Base-by-base conservation (phyloP, 306 rosid genomes). In the Glycine tomentella region DNA sequence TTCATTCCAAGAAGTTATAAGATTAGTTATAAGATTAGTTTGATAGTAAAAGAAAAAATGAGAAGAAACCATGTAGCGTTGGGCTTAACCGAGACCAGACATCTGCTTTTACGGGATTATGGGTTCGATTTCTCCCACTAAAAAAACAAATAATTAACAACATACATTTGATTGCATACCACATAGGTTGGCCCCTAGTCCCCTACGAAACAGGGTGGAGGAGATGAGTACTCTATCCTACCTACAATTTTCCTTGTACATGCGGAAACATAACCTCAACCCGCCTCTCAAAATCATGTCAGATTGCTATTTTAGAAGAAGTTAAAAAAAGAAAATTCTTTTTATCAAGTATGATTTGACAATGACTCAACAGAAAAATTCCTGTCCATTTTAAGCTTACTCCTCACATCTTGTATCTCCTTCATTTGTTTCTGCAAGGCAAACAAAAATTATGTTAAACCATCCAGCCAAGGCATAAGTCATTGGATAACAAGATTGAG, bases 381-480 rank as follows among this genome's bases (percentile, higher is more conserved):
- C 3, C 44, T 62, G 12, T 55, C 52, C 45, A 15, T 42, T 58
- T 64, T 58, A 51, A 80, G 83, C 25, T 81, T 76, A 4, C 65
- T 80, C 75, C 58, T 80, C 33, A 58, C 81, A 66, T 74, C 61
- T 31, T 76, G 25, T 11, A 86, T 80, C 87, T 86, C 85, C 78
- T 76, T 74, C 77, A 20, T 66, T 73, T 86, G 89, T 34, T 6
- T 15, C 89, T 86, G 89, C 40, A 80, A 76, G 55, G 25, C 69
- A 80, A 83, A 76, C 38, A 59, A 45, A 59, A 45, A 52, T 75
- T 38, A 4, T 38, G 44, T 38, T 53, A 75, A 56, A 75, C 53
- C 40, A 69, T 36, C 76, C 50, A 51, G 3, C 52, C 53, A 11
- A 64, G 38, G 48, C 71, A 78, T 12, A 55, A 72, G 57, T 73